phyloP scores from a whole-genome alignment of 2,329 filamentous ascomycete genomes.

The Ophiostoma novo-ulmi region DNA sequence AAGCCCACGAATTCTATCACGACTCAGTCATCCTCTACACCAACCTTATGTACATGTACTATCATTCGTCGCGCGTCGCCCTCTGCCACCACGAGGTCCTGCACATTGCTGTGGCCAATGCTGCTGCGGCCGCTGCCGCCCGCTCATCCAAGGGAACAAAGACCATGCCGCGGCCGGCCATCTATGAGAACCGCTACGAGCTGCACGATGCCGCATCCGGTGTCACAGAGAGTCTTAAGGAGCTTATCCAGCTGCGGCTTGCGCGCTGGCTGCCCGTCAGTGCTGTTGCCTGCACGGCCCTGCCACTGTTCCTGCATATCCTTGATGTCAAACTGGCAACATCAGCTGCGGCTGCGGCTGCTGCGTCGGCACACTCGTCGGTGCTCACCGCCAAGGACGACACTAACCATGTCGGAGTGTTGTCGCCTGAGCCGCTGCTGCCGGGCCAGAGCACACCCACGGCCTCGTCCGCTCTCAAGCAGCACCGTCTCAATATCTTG shows the following conservation, averaged over 20 bases:
- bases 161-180: neutral
- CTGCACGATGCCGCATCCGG: conserved; percentile 26
- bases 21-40: conserved; percentile 28
- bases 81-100: conserved; percentile 28
- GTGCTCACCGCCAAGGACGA: conserved; percentile 5
- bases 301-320: conserved; percentile 28
- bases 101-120: conserved; percentile 39
- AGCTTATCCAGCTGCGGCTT: conserved; percentile 27
- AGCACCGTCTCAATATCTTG: conserved; percentile 35
- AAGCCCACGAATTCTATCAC: conserved; percentile 24
- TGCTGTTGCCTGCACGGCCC: conserved; percentile 27
- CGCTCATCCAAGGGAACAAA: conserved; percentile 24
- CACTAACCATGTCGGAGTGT: neutral
- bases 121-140: conserved; percentile 31
- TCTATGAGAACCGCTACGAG: conserved; percentile 26
- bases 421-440: neutral
- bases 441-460: neutral
- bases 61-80: conserved; percentile 27
- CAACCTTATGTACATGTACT: conserved; percentile 29
- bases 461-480: conserved; percentile 38
- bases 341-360: neutral
- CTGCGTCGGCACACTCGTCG: neutral
- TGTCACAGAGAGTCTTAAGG: conserved; percentile 27
- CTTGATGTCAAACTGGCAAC: conserved; percentile 26
- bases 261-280: conserved; percentile 28